These are phyloP conservation scores for Lasiodiplodia sp. DNA, from an alignment of 2,329 filamentous ascomycete species.

Conservation along the genomic window DNA sequence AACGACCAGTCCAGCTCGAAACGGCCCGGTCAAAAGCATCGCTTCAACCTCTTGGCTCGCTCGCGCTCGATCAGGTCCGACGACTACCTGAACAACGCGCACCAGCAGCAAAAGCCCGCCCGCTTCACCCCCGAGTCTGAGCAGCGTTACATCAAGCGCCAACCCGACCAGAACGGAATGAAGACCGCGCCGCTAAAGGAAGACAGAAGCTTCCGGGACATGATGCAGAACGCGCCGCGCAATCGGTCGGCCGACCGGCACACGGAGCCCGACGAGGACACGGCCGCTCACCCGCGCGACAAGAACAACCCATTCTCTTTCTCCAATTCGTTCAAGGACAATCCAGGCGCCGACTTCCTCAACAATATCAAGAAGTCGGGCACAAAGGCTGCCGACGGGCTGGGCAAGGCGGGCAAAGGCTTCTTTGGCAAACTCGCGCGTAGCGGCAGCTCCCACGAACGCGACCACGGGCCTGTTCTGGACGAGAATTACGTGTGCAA, in stretches of 20 bases:
- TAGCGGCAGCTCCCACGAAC: constrained; percentile 74
- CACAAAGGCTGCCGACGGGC: constrained; percentile 74
- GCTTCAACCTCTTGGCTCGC: constrained; percentile 47
- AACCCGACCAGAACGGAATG: constrained; percentile 54
- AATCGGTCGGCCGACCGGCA: constrained; percentile 78
- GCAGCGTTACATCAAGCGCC: constrained; percentile 40
- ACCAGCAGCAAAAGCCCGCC: constrained; percentile 44
- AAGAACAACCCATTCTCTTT: constrained; percentile 41
- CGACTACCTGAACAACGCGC: constrained; percentile 38
- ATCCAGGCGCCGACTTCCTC: constrained; percentile 69
- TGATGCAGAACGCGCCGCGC: constrained; percentile 65
- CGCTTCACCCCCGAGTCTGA: constrained; percentile 31
- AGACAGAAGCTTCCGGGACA: constrained; percentile 72
- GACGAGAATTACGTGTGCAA: constrained; percentile 85
- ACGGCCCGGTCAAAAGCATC: constrained; percentile 26
- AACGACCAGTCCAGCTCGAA: constrained; percentile 16
- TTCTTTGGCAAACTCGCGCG: constrained; percentile 80
- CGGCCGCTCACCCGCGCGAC: constrained; percentile 36
- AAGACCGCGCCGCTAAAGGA: constrained; percentile 71
- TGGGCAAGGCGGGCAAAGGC: constrained; percentile 76
- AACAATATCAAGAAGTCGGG: constrained; percentile 76
- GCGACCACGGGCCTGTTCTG: constrained; percentile 61
- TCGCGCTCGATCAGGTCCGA: constrained; percentile 56
- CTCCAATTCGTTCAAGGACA: constrained; percentile 65
- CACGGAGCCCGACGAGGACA: constrained; percentile 42